phyloP scores from a whole-genome alignment of 495 filamentous ascomycete genomes.

The Coniosporium apollinis region DNA sequence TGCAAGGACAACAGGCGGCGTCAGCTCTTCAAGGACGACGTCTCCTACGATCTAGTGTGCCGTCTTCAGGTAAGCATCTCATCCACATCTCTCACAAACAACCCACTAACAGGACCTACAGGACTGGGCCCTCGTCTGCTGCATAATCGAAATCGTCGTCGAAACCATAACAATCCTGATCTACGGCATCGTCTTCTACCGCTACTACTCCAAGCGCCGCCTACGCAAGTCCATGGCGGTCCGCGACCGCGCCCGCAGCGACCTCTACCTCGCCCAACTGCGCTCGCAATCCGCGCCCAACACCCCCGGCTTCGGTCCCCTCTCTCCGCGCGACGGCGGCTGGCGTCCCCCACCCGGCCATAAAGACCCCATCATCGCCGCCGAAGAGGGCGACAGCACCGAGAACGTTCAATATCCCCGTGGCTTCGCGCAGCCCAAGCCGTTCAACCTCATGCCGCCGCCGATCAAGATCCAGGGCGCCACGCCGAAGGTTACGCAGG shows the following conservation, averaged over 20 bases:
- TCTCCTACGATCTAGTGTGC: slow-evolving; percentile 87
- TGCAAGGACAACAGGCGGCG: slow-evolving; percentile 75
- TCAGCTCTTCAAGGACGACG: slow-evolving; percentile 53
- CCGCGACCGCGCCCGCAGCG: slow-evolving; percentile 82
- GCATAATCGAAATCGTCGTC: slow-evolving; percentile 90
- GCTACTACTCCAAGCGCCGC: slow-evolving; percentile 85
- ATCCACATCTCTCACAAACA: background rate
- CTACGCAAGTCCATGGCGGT: slow-evolving; percentile 92
- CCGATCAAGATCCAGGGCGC: slow-evolving; percentile 60
- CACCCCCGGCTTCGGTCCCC: slow-evolving; percentile 64
- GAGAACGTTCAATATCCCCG: slow-evolving; percentile 29
- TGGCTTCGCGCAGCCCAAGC: slow-evolving; percentile 30
- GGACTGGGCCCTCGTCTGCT: slow-evolving; percentile 93
- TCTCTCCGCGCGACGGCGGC: slow-evolving; percentile 23
- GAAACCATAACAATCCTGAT: slow-evolving; percentile 81
- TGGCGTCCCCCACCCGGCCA: slow-evolving; percentile 21
- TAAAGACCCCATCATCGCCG: slow-evolving; percentile 14
- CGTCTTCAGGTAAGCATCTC: slow-evolving; percentile 59
- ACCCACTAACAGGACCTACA: slow-evolving; percentile 23
- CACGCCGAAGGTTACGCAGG: slow-evolving; percentile 48
- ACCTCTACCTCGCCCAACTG: slow-evolving; percentile 90
- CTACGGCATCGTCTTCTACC: slow-evolving; percentile 89
- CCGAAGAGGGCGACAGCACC: slow-evolving; percentile 36
- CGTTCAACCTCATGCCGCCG: slow-evolving; percentile 74
- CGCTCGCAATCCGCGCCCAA: slow-evolving; percentile 86